phyloP scores from a whole-genome alignment of 148 eudicot species.

The Amaranthus hypochondriacus region DNA sequence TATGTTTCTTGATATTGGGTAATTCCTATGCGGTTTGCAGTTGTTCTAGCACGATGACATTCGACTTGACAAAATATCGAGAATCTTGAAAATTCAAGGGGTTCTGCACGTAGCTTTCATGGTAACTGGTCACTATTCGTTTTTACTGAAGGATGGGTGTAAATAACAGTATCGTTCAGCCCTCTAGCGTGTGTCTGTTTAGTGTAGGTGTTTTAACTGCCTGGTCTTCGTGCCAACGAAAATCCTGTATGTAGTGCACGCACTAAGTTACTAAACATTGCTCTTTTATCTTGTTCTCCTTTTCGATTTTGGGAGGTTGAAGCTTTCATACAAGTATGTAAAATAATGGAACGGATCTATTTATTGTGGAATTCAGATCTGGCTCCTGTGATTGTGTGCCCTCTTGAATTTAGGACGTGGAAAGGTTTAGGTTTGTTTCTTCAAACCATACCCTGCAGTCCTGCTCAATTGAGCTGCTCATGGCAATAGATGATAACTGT shows the following conservation, averaged over 20 bases:
- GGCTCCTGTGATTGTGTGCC: too few relatives aligned
- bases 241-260: conserved; percentile 26
- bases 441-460: too few relatives aligned
- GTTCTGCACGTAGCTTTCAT: conserved; percentile 25
- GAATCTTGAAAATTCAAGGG: conserved; percentile 43
- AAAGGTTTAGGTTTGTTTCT: too few relatives aligned
- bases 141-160: conserved; percentile 15
- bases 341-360: too few relatives aligned
- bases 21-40: conserved; percentile 36
- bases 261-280: not conserved
- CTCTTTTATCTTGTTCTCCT: not conserved
- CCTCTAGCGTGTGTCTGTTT: not conserved
- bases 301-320: not conserved
- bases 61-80: conserved; percentile 82
- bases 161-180: conserved; percentile 15
- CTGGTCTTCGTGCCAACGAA: not conserved
- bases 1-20: not conserved
- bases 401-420: too few relatives aligned
- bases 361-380: too few relatives aligned
- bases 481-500: too few relatives aligned
- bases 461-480: too few relatives aligned
- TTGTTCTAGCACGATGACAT: conserved; percentile 90
- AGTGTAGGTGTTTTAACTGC: conserved; percentile 1
- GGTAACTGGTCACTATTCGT: not conserved
- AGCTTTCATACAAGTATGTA: not conserved